Evolutionary conservation across 2,329 filamentous ascomycete genomes (phyloP).

Genomic region (Colletotrichum scovillei): DNA sequence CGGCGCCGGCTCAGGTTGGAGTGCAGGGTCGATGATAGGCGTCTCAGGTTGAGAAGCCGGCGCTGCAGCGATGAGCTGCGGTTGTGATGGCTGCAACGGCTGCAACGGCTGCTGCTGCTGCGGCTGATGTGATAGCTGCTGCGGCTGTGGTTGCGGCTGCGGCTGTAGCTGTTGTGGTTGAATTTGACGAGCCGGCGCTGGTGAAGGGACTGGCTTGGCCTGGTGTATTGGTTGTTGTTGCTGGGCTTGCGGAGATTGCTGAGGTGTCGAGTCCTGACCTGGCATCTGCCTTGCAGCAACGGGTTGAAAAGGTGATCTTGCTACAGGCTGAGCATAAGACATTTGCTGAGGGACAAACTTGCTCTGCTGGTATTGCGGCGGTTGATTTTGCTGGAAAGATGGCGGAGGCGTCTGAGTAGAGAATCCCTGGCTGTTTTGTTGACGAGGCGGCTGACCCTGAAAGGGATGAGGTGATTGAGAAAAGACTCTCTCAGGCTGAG

Average conservation of each 20-base stretch:
- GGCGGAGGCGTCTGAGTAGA: constrained; percentile 30
- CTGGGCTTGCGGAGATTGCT: constrained; percentile 11
- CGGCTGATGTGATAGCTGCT: constrained; percentile 14
- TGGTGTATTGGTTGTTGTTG: constrained; percentile 39
- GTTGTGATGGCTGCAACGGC: background rate
- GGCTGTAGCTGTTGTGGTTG: constrained; percentile 27
- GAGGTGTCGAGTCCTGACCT: constrained; percentile 12
- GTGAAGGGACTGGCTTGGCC: background rate
- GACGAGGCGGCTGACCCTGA: constrained; percentile 23
- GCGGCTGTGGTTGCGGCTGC: constrained; percentile 9
- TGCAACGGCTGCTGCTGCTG: background rate
- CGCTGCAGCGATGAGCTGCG: constrained; percentile 25
- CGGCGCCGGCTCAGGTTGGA: constrained; percentile 41
- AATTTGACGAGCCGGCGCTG: constrained; percentile 4
- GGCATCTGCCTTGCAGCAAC: constrained; percentile 22
- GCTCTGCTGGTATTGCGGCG: constrained; percentile 30
- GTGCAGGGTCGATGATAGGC: constrained; percentile 22
- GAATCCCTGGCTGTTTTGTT: constrained; percentile 28
- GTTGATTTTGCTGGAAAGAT: constrained; percentile 25
- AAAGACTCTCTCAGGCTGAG: constrained; percentile 31
- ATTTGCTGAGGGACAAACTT: constrained; percentile 35
- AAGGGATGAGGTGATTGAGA: constrained; percentile 35
- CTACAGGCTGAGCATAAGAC: constrained; percentile 20
- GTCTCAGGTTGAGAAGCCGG: constrained; percentile 36
- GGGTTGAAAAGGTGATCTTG: constrained; percentile 23